These are phyloP conservation scores for Mycena floridula DNA, from an alignment of 768 basidiomycete genomes.

Conservation along the genomic window DNA sequence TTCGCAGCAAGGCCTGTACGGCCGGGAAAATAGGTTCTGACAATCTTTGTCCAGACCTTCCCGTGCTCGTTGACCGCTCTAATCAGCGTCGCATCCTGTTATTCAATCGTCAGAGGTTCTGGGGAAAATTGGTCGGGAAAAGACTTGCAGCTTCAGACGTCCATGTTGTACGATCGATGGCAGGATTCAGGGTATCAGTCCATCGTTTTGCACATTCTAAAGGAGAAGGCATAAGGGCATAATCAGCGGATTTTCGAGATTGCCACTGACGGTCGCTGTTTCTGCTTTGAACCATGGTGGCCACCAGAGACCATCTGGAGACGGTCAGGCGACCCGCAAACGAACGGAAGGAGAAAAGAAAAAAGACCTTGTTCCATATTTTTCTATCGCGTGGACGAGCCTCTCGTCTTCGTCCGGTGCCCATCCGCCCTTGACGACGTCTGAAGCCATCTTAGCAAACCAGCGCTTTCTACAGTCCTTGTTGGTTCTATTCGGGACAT, in stretches of 20 bases:
- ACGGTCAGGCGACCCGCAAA: not conserved
- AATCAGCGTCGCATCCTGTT: slow-evolving; percentile 17
- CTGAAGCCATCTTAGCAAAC: slow-evolving; percentile 50
- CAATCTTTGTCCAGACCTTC: slow-evolving; percentile 20
- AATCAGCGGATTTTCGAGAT: not conserved
- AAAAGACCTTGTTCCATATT: slow-evolving; percentile 46
- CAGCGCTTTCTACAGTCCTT: slow-evolving; percentile 27
- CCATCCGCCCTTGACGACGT: slow-evolving; percentile 59
- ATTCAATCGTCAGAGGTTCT: not conserved
- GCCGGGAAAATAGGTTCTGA: slow-evolving; percentile 20
- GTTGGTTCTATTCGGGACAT: slow-evolving; percentile 23
- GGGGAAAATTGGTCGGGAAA: not conserved
- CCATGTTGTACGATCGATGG: slow-evolving; percentile 20
- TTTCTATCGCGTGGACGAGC: slow-evolving; percentile 48
- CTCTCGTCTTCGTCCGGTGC: slow-evolving; percentile 55
- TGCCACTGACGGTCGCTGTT: slow-evolving; percentile 18
- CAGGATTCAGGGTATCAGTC: slow-evolving; percentile 22
- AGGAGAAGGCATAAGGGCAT: not conserved
- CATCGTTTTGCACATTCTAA: slow-evolving; percentile 24
- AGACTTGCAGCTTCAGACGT: slow-evolving; percentile 15
- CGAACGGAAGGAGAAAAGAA: not conserved
- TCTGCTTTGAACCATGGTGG: slow-evolving; percentile 16
- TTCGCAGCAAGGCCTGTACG: slow-evolving; percentile 24
- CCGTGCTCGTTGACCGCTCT: slow-evolving; percentile 17
- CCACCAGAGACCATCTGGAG: slow-evolving; percentile 18